Evolutionary conservation across 1,139 yeast genomes (phyloP).

Genomic region (Candida sp.): DNA sequence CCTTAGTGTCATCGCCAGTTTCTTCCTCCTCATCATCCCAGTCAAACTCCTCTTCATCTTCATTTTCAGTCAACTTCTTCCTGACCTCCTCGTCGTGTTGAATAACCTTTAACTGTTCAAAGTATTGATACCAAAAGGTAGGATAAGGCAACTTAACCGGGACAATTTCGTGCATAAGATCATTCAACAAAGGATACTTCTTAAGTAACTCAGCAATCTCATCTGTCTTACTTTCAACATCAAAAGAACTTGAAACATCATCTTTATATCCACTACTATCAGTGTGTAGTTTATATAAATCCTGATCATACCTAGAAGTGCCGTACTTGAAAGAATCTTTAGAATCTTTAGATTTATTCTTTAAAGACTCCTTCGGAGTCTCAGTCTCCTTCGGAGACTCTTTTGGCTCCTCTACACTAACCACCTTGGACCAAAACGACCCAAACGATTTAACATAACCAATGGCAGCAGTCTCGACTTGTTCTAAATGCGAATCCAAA

Average conservation of each 20-base stretch:
- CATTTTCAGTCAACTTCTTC: slow-evolving; percentile 39
- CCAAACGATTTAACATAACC: slow-evolving; percentile 56
- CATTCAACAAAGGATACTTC: slow-evolving; percentile 46
- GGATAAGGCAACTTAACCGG: slow-evolving; percentile 59
- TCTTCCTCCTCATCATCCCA: slow-evolving; percentile 62
- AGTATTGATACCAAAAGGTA: slow-evolving; percentile 77
- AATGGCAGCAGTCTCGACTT: slow-evolving; percentile 63
- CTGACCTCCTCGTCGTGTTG: slow-evolving; percentile 65
- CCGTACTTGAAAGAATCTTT: slow-evolving; percentile 28
- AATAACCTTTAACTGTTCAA: slow-evolving; percentile 51
- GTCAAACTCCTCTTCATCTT: slow-evolving; percentile 45
- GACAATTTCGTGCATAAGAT: slow-evolving; percentile 62
- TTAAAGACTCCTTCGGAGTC: neutral
- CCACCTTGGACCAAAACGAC: slow-evolving; percentile 52
- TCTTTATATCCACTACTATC: slow-evolving; percentile 16
- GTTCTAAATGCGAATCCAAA: slow-evolving; percentile 65
- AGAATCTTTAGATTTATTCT: slow-evolving; percentile 7
- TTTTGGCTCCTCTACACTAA: slow-evolving; percentile 30
- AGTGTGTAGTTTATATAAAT: slow-evolving; percentile 40
- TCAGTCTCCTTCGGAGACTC: slow-evolving; percentile 11
- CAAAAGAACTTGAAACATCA: slow-evolving; percentile 24
- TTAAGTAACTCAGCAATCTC: slow-evolving; percentile 49
- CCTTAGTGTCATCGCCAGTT: slow-evolving; percentile 13
- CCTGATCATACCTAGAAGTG: slow-evolving; percentile 38
- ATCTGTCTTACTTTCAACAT: slow-evolving; percentile 49